Percentiles rank a stretch among this genome's conserved stretches.
Evolutionary conservation across 2,329 filamentous ascomycete species (phyloP).

Genomic region (Alternaria sp.): DNA sequence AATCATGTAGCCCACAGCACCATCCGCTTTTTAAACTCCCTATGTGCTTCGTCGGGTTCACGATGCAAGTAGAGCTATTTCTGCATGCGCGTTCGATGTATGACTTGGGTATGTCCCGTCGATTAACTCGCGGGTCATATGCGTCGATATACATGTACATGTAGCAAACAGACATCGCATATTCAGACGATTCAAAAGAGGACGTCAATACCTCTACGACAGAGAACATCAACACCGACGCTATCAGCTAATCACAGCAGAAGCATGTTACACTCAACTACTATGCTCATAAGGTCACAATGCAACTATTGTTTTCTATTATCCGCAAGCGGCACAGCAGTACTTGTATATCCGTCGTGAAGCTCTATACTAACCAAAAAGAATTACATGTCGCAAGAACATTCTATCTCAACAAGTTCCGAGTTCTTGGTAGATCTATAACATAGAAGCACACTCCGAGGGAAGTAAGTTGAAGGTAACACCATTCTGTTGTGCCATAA

Average conservation of each 20-base stretch:
- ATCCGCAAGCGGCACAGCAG: neutral
- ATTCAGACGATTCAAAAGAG: neutral
- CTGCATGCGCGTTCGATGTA: neutral
- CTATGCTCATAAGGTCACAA: neutral
- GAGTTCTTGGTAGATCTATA: neutral
- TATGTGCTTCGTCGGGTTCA: neutral
- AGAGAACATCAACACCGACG: too few species aligned
- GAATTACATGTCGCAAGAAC: neutral
- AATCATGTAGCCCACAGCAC: neutral
- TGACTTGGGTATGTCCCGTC: neutral
- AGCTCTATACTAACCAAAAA: neutral
- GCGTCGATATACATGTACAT: neutral
- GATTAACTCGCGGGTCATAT: neutral
- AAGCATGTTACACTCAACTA: neutral
- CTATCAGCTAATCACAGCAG: neutral
- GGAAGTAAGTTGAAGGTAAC: neutral
- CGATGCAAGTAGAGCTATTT: neutral
- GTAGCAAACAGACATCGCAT: neutral
- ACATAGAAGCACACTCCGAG: neutral
- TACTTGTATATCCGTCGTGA: neutral
- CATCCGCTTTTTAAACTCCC: neutral
- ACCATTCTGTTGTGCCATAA: neutral
- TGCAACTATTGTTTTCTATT: neutral
- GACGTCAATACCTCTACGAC: too few species aligned
- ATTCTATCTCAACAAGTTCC: neutral